Base-by-base conservation (phyloP, 78 protist species). In the Polysphondylium violaceum region DNA sequence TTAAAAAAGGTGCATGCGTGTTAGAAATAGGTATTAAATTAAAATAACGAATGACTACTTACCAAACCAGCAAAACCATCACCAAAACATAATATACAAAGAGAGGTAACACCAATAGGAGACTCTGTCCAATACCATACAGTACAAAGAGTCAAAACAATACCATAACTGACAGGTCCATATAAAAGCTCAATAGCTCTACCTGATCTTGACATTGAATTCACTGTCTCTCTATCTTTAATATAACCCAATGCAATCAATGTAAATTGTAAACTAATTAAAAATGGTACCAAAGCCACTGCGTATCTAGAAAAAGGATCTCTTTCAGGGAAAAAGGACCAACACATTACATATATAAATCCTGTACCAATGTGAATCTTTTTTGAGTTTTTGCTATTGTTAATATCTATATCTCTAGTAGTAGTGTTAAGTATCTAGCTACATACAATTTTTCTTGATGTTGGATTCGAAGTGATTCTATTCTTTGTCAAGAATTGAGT, bases 61-160 rank as follows among this genome's bases (percentile, higher is more conserved):
- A 86, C 74, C 11, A 88, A 31, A 1, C 87, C 94, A 5, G 94
- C 87, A 25, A 51, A 76, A 21, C 94, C 94, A 73, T 88, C 94
- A 73, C 94, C 94, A 29, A 74, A 23, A 55, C 63, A 88, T 60
- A 88, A 40, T 1, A 88, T n/a, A 36, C 56, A 47, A 23, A 76
- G 21, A 23, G 87, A 51, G 33, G 68, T 76, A 1, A 88, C 27
- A 31, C 87, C 71, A 53, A 88, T 41, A n/a, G 79, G 94, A 7
- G 94, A 88, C 12, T 68, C 35, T 8, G 59, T 19, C 94, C 94
- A 88, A 29, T 53, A 88, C 17, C 29, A 5, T 21, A 76, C 76
- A 43, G 78, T 36, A 21, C 50, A 53, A 14, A 40, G 6, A 47
- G 72, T 67, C 14, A 78, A 44, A 33, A 88, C 40, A 2, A 88